Percentiles rank a stretch among this genome's conserved stretches.
phyloP scores from a whole-genome alignment of 2,329 filamentous ascomycete species.

The Cytospora piceae region DNA sequence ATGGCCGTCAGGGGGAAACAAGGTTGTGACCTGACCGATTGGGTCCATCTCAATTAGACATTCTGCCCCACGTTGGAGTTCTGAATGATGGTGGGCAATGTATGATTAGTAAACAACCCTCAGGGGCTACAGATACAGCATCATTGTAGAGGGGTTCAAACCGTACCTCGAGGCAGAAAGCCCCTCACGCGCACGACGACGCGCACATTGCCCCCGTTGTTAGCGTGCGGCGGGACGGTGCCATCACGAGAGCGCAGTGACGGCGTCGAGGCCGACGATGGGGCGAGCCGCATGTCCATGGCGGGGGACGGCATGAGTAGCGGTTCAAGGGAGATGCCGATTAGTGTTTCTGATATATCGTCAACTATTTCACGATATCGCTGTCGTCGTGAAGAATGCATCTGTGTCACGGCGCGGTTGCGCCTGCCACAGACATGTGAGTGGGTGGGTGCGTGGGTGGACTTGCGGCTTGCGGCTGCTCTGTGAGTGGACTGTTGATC shows the following conservation, averaged over 20 bases:
- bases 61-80: constrained; percentile 77
- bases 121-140: too few relatives aligned
- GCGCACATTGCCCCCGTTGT: constrained; percentile 74
- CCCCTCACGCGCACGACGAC: constrained; percentile 82
- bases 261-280: constrained; percentile 76
- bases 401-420: constrained; percentile 28
- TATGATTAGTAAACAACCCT: constrained; percentile 13
- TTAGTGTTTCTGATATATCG: constrained; percentile 39
- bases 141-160: background rate
- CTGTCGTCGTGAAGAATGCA: constrained; percentile 36
- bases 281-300: constrained; percentile 46
- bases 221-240: constrained; percentile 59
- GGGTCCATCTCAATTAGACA: constrained; percentile 95
- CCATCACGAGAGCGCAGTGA: constrained; percentile 75
- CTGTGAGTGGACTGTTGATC: background rate
- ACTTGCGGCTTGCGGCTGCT: background rate
- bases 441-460: background rate
- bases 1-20: constrained; percentile 57
- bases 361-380: constrained; percentile 35
- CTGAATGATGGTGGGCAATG: constrained; percentile 50
- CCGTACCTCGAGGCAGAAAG: constrained; percentile 78
- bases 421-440: constrained; percentile 13
- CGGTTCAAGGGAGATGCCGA: constrained; percentile 46
- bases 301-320: constrained; percentile 51
- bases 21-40: constrained; percentile 78